Evolutionary conservation across 768 basidiomycete species (phyloP), one percentile per base, ranked within the genome.

Genomic region (Suillus variegatus): DNA sequence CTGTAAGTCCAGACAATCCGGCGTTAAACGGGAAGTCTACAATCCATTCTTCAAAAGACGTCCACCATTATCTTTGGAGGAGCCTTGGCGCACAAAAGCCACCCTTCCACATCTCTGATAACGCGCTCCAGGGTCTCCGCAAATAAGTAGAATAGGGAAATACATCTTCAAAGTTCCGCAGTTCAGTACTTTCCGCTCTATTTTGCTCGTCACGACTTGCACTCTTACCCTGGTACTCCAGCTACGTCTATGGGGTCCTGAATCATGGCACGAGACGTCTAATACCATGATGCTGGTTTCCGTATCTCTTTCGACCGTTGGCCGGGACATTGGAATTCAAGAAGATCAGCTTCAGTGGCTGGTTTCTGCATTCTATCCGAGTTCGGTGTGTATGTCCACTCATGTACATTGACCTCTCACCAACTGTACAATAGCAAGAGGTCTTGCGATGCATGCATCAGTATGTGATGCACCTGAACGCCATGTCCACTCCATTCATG

Each of bases 291-390:
- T 38, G 36, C 5, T 6, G 36, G 36, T 38, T 38, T 38, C 36
- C 10, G 36, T 38, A 38, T 38, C 9, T 38, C 36, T 32, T 32
- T 1, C 32, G 32, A 32, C 6, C 6, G 0, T 32, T 8, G 80
- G 79, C 54, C 73, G 72, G 8, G 83, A 84, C 41, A 76, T 88
- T 62, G 61, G 78, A 28, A 80, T 87, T 6, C 69, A 76, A 25
- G 80, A 86, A 60, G 74, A 79, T 49, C 75, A 81, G 41, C 76
- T 25, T 86, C 85, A 32, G 32, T 90, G 88, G 88, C 76, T 88
- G 25, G 73, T 82, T 25, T 86, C 85, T 35, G 87, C 86, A 3
- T 89, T 85, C 70, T 75, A 88, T 4, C 74, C 89, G 61, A 88
- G 84, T 71, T 86, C 85, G 6, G 87, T 87, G 25, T 38, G 77